Percentiles rank a stretch among this genome's conserved stretches.
Conservation (phyloP, 371 early-diverging fungal genomes). For the Haplosporangium sp. region DNA sequence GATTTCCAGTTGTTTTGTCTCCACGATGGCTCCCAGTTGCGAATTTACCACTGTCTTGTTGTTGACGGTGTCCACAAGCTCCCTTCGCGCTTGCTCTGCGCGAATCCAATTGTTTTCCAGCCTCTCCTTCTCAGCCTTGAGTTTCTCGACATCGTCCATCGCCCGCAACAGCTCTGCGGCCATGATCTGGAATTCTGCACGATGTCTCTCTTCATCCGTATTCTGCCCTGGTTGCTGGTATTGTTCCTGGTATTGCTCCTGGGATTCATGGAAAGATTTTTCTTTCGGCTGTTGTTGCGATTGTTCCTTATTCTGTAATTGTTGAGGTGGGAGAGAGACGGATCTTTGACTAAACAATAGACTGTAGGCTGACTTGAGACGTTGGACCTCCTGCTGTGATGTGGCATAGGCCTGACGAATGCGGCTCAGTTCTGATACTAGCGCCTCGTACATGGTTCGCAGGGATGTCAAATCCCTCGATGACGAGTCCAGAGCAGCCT, state of each 20-base stretch:
- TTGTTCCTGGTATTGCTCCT: neutral
- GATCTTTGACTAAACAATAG: neutral
- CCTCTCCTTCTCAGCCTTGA: neutral
- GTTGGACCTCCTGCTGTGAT: too few relatives aligned
- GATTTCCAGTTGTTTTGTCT: neutral
- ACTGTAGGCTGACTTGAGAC: neutral
- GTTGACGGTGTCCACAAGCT: neutral
- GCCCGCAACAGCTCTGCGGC: constrained; percentile 12
- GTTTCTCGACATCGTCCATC: constrained; percentile 3
- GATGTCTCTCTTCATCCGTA: neutral
- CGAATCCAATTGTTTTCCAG: neutral
- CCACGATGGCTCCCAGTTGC: neutral
- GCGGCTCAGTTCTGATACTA: too few relatives aligned
- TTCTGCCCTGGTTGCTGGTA: neutral
- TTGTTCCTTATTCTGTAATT: too few relatives aligned
- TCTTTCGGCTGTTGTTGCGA: too few relatives aligned
- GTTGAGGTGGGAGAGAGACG: too few relatives aligned
- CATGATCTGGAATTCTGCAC: constrained; percentile 16
- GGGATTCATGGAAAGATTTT: neutral
- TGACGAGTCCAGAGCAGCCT: too few relatives aligned
- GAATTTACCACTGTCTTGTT: constrained; percentile 13
- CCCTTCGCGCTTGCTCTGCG: neutral
- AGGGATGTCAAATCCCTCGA: too few relatives aligned
- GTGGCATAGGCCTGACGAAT: too few relatives aligned
- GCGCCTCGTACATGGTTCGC: too few relatives aligned